phyloP scores from a whole-genome alignment of 495 filamentous ascomycete species.

The Annulohypoxylon maeteangense region DNA sequence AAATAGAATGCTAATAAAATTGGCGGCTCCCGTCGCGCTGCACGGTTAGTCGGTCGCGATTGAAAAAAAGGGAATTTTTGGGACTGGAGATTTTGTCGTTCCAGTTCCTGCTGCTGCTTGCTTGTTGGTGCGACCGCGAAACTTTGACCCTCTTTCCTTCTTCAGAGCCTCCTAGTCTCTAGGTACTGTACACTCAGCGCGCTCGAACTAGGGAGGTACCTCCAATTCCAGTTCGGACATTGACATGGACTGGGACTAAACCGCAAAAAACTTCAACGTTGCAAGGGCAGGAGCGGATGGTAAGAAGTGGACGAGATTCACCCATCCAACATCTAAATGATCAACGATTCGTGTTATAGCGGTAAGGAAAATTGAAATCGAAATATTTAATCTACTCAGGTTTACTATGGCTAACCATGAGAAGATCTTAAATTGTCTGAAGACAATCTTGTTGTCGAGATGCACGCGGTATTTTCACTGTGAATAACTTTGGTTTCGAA shows the following conservation, averaged over 20 bases:
- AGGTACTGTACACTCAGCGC: neutral
- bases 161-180: neutral
- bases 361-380: slow-evolving; percentile 19
- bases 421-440: neutral
- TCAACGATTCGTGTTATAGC: slow-evolving; percentile 6
- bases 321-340: neutral
- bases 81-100: slow-evolving; percentile 32
- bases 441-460: slow-evolving; percentile 18
- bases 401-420: slow-evolving; percentile 20
- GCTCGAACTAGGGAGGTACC: neutral
- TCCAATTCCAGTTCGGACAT: neutral
- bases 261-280: slow-evolving; percentile 23
- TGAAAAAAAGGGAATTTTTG: slow-evolving; percentile 16
- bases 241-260: neutral
- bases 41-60: slow-evolving; percentile 49
- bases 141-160: neutral
- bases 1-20: slow-evolving; percentile 31
- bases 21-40: slow-evolving; percentile 56
- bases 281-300: slow-evolving; percentile 26
- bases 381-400: slow-evolving; percentile 7
- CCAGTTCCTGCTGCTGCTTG: slow-evolving; percentile 16
- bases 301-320: slow-evolving; percentile 13
- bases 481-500: slow-evolving; percentile 5
- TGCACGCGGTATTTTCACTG: slow-evolving; percentile 20
- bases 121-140: slow-evolving; percentile 43